Evolutionary conservation across 176 grass and related monocot species (phyloP).

Genomic region (Hordeum vulgare): DNA sequence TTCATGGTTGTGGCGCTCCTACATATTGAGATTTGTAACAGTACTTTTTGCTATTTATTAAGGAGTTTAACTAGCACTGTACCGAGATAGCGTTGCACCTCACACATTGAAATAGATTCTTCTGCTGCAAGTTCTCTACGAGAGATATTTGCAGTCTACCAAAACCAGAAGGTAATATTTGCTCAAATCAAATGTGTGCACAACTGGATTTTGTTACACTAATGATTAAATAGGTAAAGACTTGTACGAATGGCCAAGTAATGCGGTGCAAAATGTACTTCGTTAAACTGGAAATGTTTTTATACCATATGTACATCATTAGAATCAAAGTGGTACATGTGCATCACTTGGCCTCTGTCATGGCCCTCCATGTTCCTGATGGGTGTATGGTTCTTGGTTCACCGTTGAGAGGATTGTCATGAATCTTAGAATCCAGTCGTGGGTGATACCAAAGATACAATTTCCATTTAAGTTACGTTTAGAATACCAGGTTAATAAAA

Average conservation of each 20-base stretch:
- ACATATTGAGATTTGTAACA: too few relatives aligned
- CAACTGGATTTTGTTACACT: background rate
- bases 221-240: constrained; percentile 2
- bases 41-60: too few relatives aligned
- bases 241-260: background rate
- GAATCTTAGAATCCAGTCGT: constrained; percentile 48
- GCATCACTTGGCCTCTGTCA: constrained; percentile 24
- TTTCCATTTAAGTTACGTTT: constrained; percentile 35
- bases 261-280: background rate
- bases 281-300: background rate
- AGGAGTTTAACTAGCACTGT: too few relatives aligned
- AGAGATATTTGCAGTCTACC: too few relatives aligned
- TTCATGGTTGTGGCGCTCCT: too few relatives aligned
- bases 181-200: background rate
- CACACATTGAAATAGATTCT: too few relatives aligned
- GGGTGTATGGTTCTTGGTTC: constrained; percentile 37
- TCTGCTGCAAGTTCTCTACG: too few relatives aligned
- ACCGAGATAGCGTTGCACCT: too few relatives aligned
- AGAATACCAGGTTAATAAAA: background rate
- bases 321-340: too few relatives aligned
- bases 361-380: constrained; percentile 39
- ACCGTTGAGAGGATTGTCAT: constrained; percentile 45
- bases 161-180: constrained; percentile 36
- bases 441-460: constrained; percentile 56
- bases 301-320: background rate